phyloP scores from a whole-genome alignment of 495 filamentous ascomycete genomes.

The Talaromyces proteolyticus region DNA sequence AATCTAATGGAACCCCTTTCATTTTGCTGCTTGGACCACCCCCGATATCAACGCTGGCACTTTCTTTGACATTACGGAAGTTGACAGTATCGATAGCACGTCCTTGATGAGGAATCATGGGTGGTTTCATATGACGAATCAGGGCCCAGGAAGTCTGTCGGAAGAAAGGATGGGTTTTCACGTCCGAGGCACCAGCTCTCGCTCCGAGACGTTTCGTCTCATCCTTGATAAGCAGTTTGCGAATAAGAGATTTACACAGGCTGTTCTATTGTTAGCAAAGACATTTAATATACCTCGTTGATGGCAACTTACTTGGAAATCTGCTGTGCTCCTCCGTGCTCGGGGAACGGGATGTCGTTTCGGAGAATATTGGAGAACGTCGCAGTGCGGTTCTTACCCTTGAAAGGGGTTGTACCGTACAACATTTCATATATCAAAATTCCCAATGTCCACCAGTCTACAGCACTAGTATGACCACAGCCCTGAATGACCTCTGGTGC shows the following conservation, averaged over 20 bases:
- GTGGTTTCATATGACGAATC: constrained; percentile 96
- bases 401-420: constrained; percentile 98
- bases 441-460: constrained; percentile 98
- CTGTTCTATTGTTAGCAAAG: constrained; percentile 34
- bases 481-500: constrained; percentile 98
- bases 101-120: constrained; percentile 91
- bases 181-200: constrained; percentile 90
- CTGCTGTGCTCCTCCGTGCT: constrained; percentile 74
- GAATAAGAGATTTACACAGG: constrained; percentile 92
- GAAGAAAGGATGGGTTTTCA: constrained; percentile 97
- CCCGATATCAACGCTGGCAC: constrained; percentile 88
- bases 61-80: constrained; percentile 97
- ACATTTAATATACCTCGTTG: not conserved
- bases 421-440: constrained; percentile 98
- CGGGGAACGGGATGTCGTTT: constrained; percentile 92
- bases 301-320: constrained; percentile 73
- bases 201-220: constrained; percentile 93
- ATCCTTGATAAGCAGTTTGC: constrained; percentile 96
- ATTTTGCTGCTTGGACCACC: constrained; percentile 47
- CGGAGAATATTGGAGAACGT: constrained; percentile 96
- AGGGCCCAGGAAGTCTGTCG: constrained; percentile 92
- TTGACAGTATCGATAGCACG: constrained; percentile 90
- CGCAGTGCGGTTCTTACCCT: constrained; percentile 96
- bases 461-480: constrained; percentile 94
- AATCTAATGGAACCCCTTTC: constrained; percentile 80